Conservation (phyloP, 305 asterid genomes). For the Solanum hybrid region DNA sequence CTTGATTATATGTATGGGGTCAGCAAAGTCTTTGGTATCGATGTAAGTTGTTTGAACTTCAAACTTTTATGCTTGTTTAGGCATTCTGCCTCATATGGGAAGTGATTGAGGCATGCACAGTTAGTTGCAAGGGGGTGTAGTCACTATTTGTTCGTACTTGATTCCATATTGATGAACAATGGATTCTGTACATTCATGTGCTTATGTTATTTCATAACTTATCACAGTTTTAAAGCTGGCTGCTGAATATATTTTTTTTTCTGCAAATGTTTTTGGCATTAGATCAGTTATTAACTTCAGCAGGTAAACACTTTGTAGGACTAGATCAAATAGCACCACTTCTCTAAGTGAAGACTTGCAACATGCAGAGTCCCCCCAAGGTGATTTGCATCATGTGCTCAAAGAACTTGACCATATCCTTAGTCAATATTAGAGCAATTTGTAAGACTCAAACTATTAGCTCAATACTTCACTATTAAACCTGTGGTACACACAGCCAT, state of each 20-base stretch:
- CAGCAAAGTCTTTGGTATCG: constrained; percentile 54
- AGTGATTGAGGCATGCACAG: neutral
- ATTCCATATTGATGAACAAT: neutral
- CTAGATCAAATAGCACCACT: neutral
- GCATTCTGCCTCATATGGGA: neutral
- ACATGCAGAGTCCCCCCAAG: neutral
- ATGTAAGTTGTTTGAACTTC: constrained; percentile 35
- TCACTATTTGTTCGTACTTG: neutral
- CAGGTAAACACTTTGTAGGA: neutral
- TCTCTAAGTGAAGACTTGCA: neutral
- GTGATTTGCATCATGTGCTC: neutral
- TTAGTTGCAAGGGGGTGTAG: neutral
- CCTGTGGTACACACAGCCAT: neutral
- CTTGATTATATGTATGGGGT: constrained; percentile 71
- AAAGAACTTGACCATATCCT: neutral
- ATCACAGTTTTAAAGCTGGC: neutral
- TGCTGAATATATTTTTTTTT: neutral
- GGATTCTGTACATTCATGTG: neutral
- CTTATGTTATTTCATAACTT: neutral
- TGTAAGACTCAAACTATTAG: neutral
- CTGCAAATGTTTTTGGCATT: neutral
- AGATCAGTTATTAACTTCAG: neutral
- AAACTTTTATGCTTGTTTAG: neutral
- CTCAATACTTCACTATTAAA: neutral
- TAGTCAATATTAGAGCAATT: neutral